Evolutionary conservation across 441 rosid genomes (phyloP).

Genomic region (Gossypium trilobum): DNA sequence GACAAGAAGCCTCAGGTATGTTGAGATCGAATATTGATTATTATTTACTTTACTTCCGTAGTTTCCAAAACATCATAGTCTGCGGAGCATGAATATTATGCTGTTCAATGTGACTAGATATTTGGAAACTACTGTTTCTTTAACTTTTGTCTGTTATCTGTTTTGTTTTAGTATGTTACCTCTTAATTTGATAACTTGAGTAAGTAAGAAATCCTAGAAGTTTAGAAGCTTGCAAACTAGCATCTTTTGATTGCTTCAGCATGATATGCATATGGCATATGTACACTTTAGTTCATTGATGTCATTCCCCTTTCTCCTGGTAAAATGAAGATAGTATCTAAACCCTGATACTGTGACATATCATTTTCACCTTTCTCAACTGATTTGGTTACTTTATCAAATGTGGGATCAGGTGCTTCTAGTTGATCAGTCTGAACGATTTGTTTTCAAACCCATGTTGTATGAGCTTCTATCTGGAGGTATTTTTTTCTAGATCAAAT

Average conservation of each 20-base stretch:
- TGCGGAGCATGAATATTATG: not conserved
- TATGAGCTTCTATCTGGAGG: slow-evolving; percentile 91
- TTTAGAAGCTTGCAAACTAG: not conserved
- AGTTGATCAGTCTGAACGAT: slow-evolving; percentile 78
- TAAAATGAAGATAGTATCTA: not conserved
- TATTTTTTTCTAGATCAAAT: slow-evolving; percentile 18
- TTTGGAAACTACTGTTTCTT: not conserved
- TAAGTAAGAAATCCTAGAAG: not conserved
- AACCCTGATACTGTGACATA: not conserved
- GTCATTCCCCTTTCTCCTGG: not conserved
- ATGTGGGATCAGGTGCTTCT: slow-evolving; percentile 59
- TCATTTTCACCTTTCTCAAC: not conserved
- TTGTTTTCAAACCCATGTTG: slow-evolving; percentile 95
- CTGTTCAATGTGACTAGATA: not conserved
- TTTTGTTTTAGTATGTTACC: not conserved
- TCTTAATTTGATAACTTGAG: not conserved
- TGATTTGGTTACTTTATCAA: not conserved
- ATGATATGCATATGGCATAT: not conserved
- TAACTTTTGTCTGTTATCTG: not conserved
- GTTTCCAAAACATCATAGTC: not conserved
- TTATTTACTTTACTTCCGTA: not conserved
- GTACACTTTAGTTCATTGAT: not conserved
- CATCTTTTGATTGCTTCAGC: not conserved
- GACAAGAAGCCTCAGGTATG: slow-evolving; percentile 79
- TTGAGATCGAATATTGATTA: not conserved